Percentiles rank a stretch among this genome's conserved stretches.
Conservation (phyloP, 768 basidiomycete species). For the Lactarius tabidus region DNA sequence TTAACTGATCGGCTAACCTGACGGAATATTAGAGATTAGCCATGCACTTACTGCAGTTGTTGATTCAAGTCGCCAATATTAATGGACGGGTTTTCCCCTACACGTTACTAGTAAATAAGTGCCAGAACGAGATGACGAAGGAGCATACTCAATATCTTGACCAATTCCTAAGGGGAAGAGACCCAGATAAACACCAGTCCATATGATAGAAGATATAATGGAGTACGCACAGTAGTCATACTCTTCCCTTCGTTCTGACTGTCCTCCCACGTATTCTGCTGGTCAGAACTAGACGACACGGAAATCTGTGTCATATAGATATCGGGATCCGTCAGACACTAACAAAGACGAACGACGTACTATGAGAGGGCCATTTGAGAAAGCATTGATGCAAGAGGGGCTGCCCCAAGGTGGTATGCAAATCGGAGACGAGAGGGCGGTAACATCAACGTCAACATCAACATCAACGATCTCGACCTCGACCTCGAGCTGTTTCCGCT, state of each 20-base stretch:
- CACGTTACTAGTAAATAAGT: neutral
- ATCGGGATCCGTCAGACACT: neutral
- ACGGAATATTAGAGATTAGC: neutral
- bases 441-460: neutral
- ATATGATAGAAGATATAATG: neutral
- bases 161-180: neutral
- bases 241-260: constrained; percentile 4
- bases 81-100: constrained; percentile 12
- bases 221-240: constrained; percentile 19
- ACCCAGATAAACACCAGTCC: neutral
- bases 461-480: neutral
- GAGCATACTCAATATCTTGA: constrained; percentile 8
- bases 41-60: constrained; percentile 8
- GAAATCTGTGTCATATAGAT: constrained; percentile 8
- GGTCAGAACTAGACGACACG: constrained; percentile 11
- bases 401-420: neutral
- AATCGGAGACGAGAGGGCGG: neutral
- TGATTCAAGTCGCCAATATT: constrained; percentile 6
- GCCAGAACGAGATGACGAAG: neutral
- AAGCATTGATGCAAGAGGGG: neutral
- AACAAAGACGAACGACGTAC: neutral
- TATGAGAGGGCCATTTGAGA: constrained; percentile 5
- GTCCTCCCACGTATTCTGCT: constrained; percentile 18
- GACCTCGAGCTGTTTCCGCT: neutral
- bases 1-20: neutral